These are phyloP conservation scores for Metschnikowia lachancei DNA, from an alignment of 805 yeast genomes.

Conservation along the genomic window DNA sequence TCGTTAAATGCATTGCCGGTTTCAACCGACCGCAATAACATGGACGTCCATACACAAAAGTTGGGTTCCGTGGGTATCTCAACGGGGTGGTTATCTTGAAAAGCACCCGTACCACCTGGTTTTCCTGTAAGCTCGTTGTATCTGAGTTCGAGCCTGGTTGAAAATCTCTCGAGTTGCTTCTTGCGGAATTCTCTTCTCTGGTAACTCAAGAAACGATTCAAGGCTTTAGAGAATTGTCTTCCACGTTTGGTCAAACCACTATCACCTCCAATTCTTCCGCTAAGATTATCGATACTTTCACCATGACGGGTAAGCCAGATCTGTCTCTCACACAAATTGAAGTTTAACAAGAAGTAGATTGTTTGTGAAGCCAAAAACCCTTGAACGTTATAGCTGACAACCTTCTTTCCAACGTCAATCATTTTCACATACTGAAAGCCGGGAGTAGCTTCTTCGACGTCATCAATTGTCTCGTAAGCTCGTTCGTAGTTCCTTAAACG, in stretches of 20 bases:
- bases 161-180: slow-evolving; percentile 54
- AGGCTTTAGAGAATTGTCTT: slow-evolving; percentile 63
- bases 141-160: slow-evolving; percentile 44
- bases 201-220: slow-evolving; percentile 68
- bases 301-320: slow-evolving; percentile 97
- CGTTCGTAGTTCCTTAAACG: slow-evolving; percentile 79
- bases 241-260: slow-evolving; percentile 81
- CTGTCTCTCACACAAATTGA: slow-evolving; percentile 84
- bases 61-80: slow-evolving; percentile 57
- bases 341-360: slow-evolving; percentile 76
- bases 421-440: slow-evolving; percentile 85
- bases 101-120: slow-evolving; percentile 18
- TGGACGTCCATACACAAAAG: slow-evolving; percentile 90
- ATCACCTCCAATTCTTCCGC: slow-evolving; percentile 91
- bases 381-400: slow-evolving; percentile 86
- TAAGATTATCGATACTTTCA: slow-evolving; percentile 79
- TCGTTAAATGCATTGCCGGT: slow-evolving; percentile 78
- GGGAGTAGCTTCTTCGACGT: slow-evolving; percentile 61
- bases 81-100: slow-evolving; percentile 19
- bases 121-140: slow-evolving; percentile 32
- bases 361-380: slow-evolving; percentile 90
- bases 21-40: slow-evolving; percentile 74
- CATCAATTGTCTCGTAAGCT: slow-evolving; percentile 89
- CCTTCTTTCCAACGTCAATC: slow-evolving; percentile 94
- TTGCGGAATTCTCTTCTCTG: slow-evolving; percentile 69